Conservation (phyloP, 225 moss, liverwort and hornwort species). For the Pseudoscleropodium purum region DNA sequence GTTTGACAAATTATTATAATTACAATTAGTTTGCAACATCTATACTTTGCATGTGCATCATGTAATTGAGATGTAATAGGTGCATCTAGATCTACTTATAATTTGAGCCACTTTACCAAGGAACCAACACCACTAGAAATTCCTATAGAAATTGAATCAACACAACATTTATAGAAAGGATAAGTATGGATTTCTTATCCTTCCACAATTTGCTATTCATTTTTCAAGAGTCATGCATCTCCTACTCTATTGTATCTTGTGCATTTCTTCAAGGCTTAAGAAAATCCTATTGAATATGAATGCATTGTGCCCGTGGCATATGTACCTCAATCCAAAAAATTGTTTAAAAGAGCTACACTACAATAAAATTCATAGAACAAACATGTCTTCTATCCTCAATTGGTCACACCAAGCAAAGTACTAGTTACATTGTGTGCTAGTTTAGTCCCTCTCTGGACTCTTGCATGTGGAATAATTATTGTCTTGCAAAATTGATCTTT, state of each 20-base stretch:
- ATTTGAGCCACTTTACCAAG: neutral
- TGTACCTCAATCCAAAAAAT: no score
- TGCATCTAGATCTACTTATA: rapidly evolving
- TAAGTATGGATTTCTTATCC: rapidly evolving
- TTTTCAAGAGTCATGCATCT: rapidly evolving
- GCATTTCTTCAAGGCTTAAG: neutral
- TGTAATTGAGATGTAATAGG: neutral
- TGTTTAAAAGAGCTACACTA: no score
- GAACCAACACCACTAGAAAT: neutral
- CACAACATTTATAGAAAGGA: no score
- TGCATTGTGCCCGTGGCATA: no score
- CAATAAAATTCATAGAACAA: no score
- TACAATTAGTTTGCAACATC: no score
- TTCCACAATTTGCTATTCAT: neutral
- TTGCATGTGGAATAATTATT: no score
- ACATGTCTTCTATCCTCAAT: no score
- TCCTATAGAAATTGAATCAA: neutral
- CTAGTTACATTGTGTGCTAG: neutral
- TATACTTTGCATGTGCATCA: no score
- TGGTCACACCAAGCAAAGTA: neutral
- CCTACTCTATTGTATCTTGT: neutral
- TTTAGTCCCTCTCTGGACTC: neutral
- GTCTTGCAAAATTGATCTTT: rapidly evolving
- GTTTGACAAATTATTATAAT: no score
- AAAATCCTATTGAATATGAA: no score